Base-by-base conservation (phyloP, 75 land plant genomes). In the Cupressus sempervirens region DNA sequence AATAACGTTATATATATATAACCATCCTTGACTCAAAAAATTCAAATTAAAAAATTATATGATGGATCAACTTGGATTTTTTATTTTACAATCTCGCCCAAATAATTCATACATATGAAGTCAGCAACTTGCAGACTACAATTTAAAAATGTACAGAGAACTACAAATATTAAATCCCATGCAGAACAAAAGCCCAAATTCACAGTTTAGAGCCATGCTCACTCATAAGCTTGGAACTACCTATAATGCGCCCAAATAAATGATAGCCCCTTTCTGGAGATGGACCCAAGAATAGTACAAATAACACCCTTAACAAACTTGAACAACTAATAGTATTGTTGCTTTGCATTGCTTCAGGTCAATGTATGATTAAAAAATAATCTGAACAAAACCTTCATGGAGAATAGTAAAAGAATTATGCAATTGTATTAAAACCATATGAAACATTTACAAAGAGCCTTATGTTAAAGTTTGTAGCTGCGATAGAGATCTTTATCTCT, bases 1-100 rank as follows among this genome's bases (percentile, higher is more conserved):
- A 36, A 58, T 58, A 48, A 30, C 16, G 40, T 46, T 43, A 43
- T 82, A 32, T 82, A 46, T 14, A 46, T 38, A 30, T 34, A 82
- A 30, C 35, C 54, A 82, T 82, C 83, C 83, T 54, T 82, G 34
- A 82, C 83, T 30, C 83, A 1, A 38, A 30, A 38, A 29, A 36
- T 34, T 12, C 15, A 82, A 30, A 32, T 46, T 4, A 43, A 43
- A 43, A 43, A 46, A 32, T 5, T 18, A 18, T 58, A 75, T 16
- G 20, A 16, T 75, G 20, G 15, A 75, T 35, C 23, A 38, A 75
- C 41, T 38, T 1, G 7, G 36, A 36, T 75, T 36, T 41, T 38
- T 40, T 4, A 16, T 75, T 35, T 18, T 58, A 58, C 16, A 58
- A 4, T 18, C 20, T 58, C 20, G 20, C 58, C 58, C 58, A 54